Evolutionary conservation across 768 basidiomycete species (phyloP).

Genomic region (Lactarius akahatsu): DNA sequence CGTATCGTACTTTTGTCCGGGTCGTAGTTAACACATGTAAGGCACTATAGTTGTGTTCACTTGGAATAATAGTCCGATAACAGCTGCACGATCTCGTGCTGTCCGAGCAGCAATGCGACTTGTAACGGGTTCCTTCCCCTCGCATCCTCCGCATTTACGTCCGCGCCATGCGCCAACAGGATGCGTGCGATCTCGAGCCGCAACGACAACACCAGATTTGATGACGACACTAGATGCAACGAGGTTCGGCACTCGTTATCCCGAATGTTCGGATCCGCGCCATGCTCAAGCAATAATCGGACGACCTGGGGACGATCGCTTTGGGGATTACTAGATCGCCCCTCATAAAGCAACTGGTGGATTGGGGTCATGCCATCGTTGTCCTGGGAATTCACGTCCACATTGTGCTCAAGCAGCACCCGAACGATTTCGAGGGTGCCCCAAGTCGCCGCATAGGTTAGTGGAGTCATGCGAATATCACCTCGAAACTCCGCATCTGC

Average conservation of each 20-base stretch:
- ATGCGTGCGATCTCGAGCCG: not conserved
- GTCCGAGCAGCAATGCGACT: not conserved
- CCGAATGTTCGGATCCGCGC: not conserved
- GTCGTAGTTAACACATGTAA: too few relatives aligned
- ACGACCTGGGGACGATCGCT: not conserved
- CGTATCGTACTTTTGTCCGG: not conserved
- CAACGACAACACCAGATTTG: not conserved
- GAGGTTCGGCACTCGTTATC: not conserved
- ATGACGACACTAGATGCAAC: not conserved
- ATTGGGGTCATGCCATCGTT: accelerated
- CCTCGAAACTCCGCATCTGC: too few relatives aligned
- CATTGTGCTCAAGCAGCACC: not conserved
- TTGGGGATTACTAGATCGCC: not conserved
- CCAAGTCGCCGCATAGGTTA: too few relatives aligned
- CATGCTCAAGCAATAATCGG: not conserved
- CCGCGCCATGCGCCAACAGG: not conserved
- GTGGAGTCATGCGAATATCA: too few relatives aligned
- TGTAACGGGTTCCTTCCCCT: not conserved
- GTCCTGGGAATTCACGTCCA: not conserved
- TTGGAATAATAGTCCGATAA: not conserved
- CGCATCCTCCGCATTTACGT: not conserved
- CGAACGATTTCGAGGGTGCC: too few relatives aligned
- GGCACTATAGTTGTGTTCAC: not conserved
- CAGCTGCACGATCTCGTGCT: not conserved
- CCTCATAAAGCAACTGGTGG: too few relatives aligned